These are phyloP conservation scores for Helicocarpus griseus DNA, from an alignment of 2,329 filamentous ascomycete genomes.

Conservation along the genomic window DNA sequence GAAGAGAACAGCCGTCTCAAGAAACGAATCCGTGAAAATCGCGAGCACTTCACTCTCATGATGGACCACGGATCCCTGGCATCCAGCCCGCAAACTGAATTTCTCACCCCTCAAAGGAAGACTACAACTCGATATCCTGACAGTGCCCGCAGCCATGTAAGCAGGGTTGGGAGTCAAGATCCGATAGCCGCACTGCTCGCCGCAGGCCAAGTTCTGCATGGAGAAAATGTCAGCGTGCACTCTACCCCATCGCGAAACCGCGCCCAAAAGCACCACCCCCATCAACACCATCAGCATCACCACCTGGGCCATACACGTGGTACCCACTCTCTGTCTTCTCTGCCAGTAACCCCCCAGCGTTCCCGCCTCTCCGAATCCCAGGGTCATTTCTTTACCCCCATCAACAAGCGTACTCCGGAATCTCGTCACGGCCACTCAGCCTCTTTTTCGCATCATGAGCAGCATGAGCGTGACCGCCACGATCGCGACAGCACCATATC, in stretches of 20 bases:
- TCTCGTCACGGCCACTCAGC: constrained; percentile 37
- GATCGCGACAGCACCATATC: constrained; percentile 84
- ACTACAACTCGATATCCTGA: constrained; percentile 29
- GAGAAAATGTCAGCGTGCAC: constrained; percentile 65
- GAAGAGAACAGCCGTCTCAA: constrained; percentile 72
- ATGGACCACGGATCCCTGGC: constrained; percentile 63
- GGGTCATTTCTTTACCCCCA: constrained; percentile 50
- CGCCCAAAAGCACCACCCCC: constrained; percentile 30
- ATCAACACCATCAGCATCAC: constrained; percentile 19
- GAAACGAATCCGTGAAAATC: constrained; percentile 77
- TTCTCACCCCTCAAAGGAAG: constrained; percentile 35
- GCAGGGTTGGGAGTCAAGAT: constrained; percentile 47
- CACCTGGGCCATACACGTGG: constrained; percentile 59
- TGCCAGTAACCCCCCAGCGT: constrained; percentile 65
- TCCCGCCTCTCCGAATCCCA: constrained; percentile 42
- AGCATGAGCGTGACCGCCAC: constrained; percentile 44
- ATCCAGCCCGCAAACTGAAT: constrained; percentile 48
- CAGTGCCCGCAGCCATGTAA: constrained; percentile 30
- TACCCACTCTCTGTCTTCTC: constrained; percentile 72
- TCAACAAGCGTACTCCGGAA: constrained; percentile 49
- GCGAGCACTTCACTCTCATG: constrained; percentile 73
- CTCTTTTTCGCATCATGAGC: constrained; percentile 18
- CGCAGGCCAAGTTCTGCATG: constrained; percentile 65
- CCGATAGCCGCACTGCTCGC: constrained; percentile 68
- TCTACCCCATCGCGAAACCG: constrained; percentile 54